Evolutionary conservation across 1,284 basidiomycete genomes (phyloP).

Genomic region (Polyporus tsugae): DNA sequence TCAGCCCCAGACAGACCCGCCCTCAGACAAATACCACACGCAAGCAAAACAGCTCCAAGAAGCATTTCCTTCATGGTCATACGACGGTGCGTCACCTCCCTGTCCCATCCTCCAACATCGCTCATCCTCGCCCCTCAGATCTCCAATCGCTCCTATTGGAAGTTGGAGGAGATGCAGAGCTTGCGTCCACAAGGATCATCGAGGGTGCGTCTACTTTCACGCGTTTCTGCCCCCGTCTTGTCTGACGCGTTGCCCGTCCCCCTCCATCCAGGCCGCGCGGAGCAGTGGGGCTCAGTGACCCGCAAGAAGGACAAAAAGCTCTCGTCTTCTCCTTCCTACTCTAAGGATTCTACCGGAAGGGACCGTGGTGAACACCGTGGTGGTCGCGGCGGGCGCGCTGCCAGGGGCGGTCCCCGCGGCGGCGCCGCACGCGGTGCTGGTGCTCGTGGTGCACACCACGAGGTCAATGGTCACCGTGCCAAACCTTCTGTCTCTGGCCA

Average conservation of each 20-base stretch:
- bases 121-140: conserved; percentile 54
- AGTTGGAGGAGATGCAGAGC: conserved; percentile 75
- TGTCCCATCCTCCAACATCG: conserved; percentile 35
- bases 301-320: conserved; percentile 89
- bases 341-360: conserved; percentile 56
- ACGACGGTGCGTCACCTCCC: conserved; percentile 64
- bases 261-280: conserved; percentile 65
- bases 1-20: conserved; percentile 37
- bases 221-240: conserved; percentile 19
- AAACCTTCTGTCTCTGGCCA: conserved; percentile 38
- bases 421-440: conserved; percentile 61
- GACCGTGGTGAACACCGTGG: conserved; percentile 69
- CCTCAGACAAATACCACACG: conserved; percentile 53
- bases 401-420: conserved; percentile 67
- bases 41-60: conserved; percentile 76
- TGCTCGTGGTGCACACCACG: conserved; percentile 63
- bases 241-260: conserved; percentile 20
- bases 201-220: conserved; percentile 65
- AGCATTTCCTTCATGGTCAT: conserved; percentile 80
- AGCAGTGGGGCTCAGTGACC: conserved; percentile 88
- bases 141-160: conserved; percentile 80
- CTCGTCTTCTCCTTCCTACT: conserved; percentile 42
- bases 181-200: conserved; percentile 79
- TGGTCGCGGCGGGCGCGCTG: conserved; percentile 68
- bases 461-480: conserved; percentile 55